phyloP scores from a whole-genome alignment of 1,139 yeast species.

The Suhomyces panamericanus region DNA sequence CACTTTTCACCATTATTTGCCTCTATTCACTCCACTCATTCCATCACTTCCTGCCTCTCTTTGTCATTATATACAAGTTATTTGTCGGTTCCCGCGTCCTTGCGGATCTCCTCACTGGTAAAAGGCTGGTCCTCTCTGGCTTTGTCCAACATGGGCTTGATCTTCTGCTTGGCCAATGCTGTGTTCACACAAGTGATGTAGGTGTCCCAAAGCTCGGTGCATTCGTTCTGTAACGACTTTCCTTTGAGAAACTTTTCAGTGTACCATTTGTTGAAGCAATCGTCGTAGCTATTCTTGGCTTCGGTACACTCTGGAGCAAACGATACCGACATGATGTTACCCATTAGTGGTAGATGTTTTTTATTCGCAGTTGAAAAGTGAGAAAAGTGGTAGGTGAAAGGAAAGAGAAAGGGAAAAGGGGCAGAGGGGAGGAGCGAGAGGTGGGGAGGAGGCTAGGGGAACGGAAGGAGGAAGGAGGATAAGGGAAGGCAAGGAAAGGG shows the following conservation, averaged over 20 bases:
- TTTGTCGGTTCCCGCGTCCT: slow-evolving; percentile 17
- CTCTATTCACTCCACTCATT: neutral
- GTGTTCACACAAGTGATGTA: slow-evolving; percentile 82
- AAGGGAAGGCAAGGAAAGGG: neutral
- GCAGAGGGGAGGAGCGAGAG: neutral
- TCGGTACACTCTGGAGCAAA: slow-evolving; percentile 97
- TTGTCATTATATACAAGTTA: slow-evolving; percentile 2
- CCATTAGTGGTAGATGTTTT: slow-evolving; percentile 45
- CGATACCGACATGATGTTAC: slow-evolving; percentile 84
- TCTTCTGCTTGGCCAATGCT: slow-evolving; percentile 70
- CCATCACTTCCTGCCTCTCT: neutral
- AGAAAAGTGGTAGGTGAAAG: neutral
- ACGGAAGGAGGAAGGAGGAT: neutral
- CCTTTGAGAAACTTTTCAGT: slow-evolving; percentile 84
- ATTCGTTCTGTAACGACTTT: slow-evolving; percentile 74
- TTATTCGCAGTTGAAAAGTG: slow-evolving; percentile 2
- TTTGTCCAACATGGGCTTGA: slow-evolving; percentile 83
- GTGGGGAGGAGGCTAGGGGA: neutral
- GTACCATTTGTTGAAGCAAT: slow-evolving; percentile 93
- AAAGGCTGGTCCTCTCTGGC: slow-evolving; percentile 93
- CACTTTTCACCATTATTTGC: neutral
- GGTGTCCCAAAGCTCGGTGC: slow-evolving; percentile 84
- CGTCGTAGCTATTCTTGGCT: slow-evolving; percentile 80
- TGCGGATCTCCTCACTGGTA: slow-evolving; percentile 34
- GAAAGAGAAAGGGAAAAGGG: neutral